Evolutionary conservation across 352 stramenopile species (phyloP), one percentile per base, ranked within the genome.

Genomic region (Pythium brassicae): DNA sequence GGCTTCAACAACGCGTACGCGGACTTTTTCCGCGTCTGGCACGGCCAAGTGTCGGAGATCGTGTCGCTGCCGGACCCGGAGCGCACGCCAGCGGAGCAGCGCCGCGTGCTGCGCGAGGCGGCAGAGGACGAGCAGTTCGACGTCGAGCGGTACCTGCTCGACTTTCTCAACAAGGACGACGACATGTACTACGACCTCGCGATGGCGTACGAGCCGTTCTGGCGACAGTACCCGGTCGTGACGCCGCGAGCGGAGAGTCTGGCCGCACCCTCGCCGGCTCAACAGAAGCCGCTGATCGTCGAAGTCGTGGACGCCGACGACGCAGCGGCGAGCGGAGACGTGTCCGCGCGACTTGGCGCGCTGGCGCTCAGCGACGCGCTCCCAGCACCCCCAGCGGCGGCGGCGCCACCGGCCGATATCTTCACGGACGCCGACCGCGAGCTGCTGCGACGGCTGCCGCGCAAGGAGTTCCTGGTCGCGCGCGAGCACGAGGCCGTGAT

Each of bases 61-160:
- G 66, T 99, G n/a, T 94, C 97, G 49, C 71, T 97, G 23, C 89
- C 92, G 27, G 80, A 96, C 43, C 94, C 93, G 2, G 93, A 98
- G 45, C 69, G 81, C 43, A 86, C 76, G 23, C 74, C 76, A n/a
- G 71, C 74, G 9, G 63, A 76, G n/a, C 68, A 94, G 46, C 87
- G 93, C 43, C 59, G 74, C 11, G 57, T 69, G n/a, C 57, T 96
- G 51, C 85, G 94, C 22, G 67, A 95, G 43, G 57, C 76, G 7
- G 80, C 78, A 3, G 97, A 99, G 71, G 76, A 98, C 50, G 56
- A 82, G 35, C 87, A 97, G 42, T 99, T 99, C 74, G 87, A 98
- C 69, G 50, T 87, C 10, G 96, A 98, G 62, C 86, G 97, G 29
- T 99, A 99, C 61, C 73, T 98, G 19, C 82, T 92, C 53, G 97